A percentile compares a stretch with the other conserved stretches of the same genome.
Evolutionary conservation across 345 rosid species (phyloP).

Genomic region (Orychophragmus violaceus): DNA sequence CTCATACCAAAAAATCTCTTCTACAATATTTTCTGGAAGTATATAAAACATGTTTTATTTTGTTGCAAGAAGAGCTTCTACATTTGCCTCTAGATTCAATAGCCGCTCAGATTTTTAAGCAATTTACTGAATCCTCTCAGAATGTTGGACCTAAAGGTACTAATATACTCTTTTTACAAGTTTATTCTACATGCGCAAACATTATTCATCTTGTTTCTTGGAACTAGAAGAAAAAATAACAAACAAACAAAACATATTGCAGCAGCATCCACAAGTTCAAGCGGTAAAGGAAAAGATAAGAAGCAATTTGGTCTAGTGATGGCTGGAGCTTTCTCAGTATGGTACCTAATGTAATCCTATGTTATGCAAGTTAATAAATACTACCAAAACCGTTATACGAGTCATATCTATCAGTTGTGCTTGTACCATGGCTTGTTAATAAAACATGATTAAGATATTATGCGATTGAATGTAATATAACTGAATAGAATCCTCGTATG

Average conservation of each 20-base stretch:
- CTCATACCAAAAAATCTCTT: neutral
- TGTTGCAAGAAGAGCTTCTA: slow-evolving; percentile 32
- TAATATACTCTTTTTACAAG: neutral
- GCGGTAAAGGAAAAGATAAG: slow-evolving; percentile 13
- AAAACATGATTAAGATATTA: neutral
- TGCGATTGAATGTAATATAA: neutral
- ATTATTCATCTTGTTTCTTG: neutral
- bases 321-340: slow-evolving; percentile 19
- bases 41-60: neutral
- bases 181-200: neutral
- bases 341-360: slow-evolving; percentile 11
- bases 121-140: slow-evolving; percentile 22
- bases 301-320: slow-evolving; percentile 14
- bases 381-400: neutral
- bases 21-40: neutral
- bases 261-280: slow-evolving; percentile 22
- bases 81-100: slow-evolving; percentile 35
- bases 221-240: neutral
- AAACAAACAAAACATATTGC: neutral
- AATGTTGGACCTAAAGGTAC: slow-evolving; percentile 17
- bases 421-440: slow-evolving; percentile 24
- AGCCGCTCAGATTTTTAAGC: slow-evolving; percentile 31
- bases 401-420: slow-evolving; percentile 2
- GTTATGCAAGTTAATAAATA: neutral
- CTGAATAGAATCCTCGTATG: neutral